These are phyloP conservation scores for Gigaspora rosea DNA, from an alignment of 192 early-diverging fungal species.

Conservation along the genomic window DNA sequence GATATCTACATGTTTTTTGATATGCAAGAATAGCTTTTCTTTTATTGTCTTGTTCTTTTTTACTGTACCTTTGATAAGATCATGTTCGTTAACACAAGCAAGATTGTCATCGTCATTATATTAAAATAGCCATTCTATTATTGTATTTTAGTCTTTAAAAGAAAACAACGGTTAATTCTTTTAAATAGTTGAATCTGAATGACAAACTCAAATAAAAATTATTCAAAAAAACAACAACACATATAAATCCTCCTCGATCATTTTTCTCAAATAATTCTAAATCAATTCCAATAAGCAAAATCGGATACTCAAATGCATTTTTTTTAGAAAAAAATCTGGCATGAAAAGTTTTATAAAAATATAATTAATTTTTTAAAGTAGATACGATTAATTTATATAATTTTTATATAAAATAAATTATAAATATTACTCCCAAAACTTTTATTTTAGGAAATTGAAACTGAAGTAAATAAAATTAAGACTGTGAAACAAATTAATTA, in stretches of 20 bases:
- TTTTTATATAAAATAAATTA: neutral
- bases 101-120: constrained; percentile 32
- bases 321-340: constrained; percentile 44
- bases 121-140: constrained; percentile 21
- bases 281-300: constrained; percentile 50
- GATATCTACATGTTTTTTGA: constrained; percentile 23
- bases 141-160: constrained; percentile 4
- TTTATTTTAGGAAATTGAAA: neutral
- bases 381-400: neutral
- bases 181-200: neutral
- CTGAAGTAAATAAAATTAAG: neutral
- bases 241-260: neutral
- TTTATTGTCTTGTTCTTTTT: constrained; percentile 23
- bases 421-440: neutral
- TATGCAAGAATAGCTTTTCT: constrained; percentile 32
- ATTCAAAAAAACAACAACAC: constrained; percentile 11
- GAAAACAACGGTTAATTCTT: neutral
- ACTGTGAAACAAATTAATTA: too few species aligned
- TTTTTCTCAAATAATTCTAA: constrained; percentile 27
- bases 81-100: neutral
- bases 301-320: constrained; percentile 55
- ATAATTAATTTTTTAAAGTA: neutral
- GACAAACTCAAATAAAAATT: too few species aligned
- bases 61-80: neutral
- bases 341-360: constrained; percentile 46